Percentiles rank a stretch among this genome's conserved stretches.
These are phyloP conservation scores for Blastobotrys buckinghamii DNA, from an alignment of 1,139 yeast genomes.

Conservation along the genomic window DNA sequence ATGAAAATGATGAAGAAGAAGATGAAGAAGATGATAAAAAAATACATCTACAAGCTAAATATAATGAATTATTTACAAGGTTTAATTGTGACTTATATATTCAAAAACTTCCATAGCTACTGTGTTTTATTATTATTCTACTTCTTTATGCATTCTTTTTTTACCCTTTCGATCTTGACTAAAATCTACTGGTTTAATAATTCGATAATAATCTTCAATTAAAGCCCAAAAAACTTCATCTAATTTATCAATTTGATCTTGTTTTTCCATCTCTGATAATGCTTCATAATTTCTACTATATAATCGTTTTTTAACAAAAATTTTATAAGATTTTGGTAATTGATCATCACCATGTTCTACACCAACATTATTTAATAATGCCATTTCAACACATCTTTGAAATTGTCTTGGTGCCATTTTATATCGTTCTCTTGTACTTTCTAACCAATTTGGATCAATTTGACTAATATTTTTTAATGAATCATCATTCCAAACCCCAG, in stretches of 20 bases:
- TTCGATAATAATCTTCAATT: conserved; percentile 61
- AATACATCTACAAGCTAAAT: not conserved
- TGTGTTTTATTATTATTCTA: conserved; percentile 21
- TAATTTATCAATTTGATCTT: conserved; percentile 58
- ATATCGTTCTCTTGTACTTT: conserved; percentile 32
- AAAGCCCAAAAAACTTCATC: conserved; percentile 69
- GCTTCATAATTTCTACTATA: conserved; percentile 78
- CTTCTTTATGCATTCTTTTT: conserved; percentile 2
- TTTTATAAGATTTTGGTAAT: conserved; percentile 39
- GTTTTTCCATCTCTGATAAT: conserved; percentile 54
- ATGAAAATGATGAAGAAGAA: not conserved
- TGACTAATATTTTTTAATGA: conserved; percentile 16
- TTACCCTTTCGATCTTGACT: conserved; percentile 61
- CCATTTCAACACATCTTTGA: conserved; percentile 71
- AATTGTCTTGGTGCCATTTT: conserved; percentile 80
- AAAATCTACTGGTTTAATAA: conserved; percentile 52
- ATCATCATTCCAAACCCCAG: conserved; percentile 29
- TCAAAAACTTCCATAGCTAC: not conserved
- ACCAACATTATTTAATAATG: conserved; percentile 42
- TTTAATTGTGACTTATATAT: conserved; percentile 7
- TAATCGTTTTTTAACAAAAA: conserved; percentile 64
- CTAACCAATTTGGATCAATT: conserved; percentile 43
- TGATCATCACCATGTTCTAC: conserved; percentile 19
- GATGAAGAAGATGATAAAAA: conserved; percentile 5
- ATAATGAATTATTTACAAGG: not conserved